Conservation (phyloP, 2,329 filamentous ascomycete genomes). For the Dothiorella sarmentorum region DNA sequence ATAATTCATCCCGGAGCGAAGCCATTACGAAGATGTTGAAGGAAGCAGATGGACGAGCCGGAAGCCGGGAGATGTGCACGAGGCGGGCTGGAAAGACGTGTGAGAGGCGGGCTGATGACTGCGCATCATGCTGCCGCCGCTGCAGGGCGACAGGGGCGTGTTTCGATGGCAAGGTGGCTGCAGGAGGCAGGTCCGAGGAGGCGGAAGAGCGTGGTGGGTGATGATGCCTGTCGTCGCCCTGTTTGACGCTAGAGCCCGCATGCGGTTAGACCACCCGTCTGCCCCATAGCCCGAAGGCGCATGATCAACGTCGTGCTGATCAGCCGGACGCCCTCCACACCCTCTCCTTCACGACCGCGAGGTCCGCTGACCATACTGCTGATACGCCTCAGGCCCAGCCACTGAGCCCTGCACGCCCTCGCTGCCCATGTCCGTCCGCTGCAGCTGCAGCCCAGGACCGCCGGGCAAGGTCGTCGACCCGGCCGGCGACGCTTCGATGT, state of each 20-base stretch:
- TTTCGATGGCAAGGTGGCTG: not conserved
- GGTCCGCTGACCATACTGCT: slow-evolving; percentile 36
- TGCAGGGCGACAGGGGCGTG: not conserved
- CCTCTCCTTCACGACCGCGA: slow-evolving; percentile 32
- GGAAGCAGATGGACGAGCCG: slow-evolving; percentile 5
- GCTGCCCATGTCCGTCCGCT: slow-evolving; percentile 5
- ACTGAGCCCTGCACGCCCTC: slow-evolving; percentile 2
- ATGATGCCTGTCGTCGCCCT: slow-evolving; percentile 4
- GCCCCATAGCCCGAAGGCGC: slow-evolving; percentile 6
- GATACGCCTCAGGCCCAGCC: slow-evolving; percentile 27
- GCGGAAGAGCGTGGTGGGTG: not conserved
- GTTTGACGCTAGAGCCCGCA: not conserved
- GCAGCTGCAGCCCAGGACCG: slow-evolving; percentile 27
- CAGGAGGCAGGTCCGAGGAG: not conserved
- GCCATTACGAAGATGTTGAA: not conserved
- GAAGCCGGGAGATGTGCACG: slow-evolving; percentile 10
- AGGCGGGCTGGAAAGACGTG: not conserved
- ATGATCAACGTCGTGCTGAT: slow-evolving; percentile 16
- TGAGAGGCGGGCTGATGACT: not conserved
- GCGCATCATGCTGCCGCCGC: not conserved
- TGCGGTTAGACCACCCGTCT: slow-evolving; percentile 7
- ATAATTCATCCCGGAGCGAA: not conserved
- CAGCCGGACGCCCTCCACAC: slow-evolving; percentile 17
- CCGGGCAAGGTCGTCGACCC: slow-evolving; percentile 23
- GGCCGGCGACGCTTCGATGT: slow-evolving; percentile 29